Evolutionary conservation across 768 basidiomycete genomes (phyloP), one percentile per base, ranked within the genome.

Genomic region (Tephrocybe sp.): DNA sequence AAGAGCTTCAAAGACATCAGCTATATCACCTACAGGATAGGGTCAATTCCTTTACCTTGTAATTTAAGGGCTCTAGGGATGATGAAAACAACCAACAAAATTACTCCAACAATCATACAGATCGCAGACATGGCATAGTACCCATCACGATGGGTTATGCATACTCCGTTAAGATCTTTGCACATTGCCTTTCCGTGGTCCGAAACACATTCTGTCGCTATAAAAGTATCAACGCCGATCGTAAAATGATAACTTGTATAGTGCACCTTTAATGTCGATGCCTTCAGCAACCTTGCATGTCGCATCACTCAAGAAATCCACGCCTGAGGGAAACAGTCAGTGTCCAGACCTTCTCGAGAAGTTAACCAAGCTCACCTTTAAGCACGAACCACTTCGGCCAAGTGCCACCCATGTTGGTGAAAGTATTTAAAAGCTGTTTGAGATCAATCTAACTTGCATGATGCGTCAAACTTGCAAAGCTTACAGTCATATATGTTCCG

Each of bases 401-500:
- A 3, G 97, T 99, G 17, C 97, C 97, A 38, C 97, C 97, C 59
- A 99, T 80, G 66, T 99, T 99, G 14, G 87, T 83, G 60, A 97
- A 92, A 13, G 97, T 99, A 66, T 98, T 98, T 38, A 99, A 70
- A 11, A 99, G 74, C 92, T 98, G 60, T 16, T 17, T 11, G 53
- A 31, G 13, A 22, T 43, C 34, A 39, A 49, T 16, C 39, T 22
- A 38, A 8, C 34, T 22, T 30, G 2, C 46, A 13, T 8, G 6
- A 39, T 19, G 34, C 19, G 13, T 38, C 13, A 55, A 46, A n/a
- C 16, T 19, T 26, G 22, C 31, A 23, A 33, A 26, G 70, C 84
- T 56, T 61, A 94, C 95, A 11, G 97, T 99, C 97, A 99, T 99
- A 68, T 99, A 99, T 0, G 97, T 99, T 45, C 97, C 97, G 23